A percentile compares a stretch with the other conserved stretches of the same genome.
phyloP scores from a whole-genome alignment of 1,139 yeast species.

The Sugiyamaella pinicola region DNA sequence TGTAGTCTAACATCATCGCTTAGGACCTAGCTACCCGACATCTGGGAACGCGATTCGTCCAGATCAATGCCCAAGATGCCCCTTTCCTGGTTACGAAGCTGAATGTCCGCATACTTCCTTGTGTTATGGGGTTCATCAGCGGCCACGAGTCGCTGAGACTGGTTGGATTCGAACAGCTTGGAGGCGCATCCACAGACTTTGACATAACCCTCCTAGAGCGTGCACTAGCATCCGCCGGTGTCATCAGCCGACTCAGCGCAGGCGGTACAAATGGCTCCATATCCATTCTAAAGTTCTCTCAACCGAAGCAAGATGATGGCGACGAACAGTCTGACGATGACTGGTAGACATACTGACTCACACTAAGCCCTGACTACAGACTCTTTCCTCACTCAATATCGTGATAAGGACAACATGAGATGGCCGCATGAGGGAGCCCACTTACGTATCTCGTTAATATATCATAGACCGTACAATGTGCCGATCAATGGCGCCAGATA shows the following conservation, averaged over 20 bases:
- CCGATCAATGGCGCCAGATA: too few relatives aligned
- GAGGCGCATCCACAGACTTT: constrained; percentile 46
- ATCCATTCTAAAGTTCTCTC: constrained; percentile 12
- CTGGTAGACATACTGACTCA: background rate
- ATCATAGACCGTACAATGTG: too few relatives aligned
- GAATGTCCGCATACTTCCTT: constrained; percentile 67
- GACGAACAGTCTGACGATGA: constrained; percentile 17
- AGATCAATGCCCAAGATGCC: constrained; percentile 64
- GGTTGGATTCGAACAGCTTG: constrained; percentile 68
- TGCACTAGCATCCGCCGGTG: constrained; percentile 31
- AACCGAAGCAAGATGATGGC: background rate
- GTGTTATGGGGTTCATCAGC: constrained; percentile 60
- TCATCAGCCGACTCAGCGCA: constrained; percentile 12
- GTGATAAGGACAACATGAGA: too few relatives aligned
- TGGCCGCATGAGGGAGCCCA: too few relatives aligned
- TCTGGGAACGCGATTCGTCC: constrained; percentile 55
- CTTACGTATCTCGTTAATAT: too few relatives aligned
- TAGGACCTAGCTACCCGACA: constrained; percentile 57
- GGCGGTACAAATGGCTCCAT: background rate
- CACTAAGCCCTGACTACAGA: background rate
- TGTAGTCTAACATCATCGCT: background rate
- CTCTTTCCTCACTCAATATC: background rate
- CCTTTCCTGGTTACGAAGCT: constrained; percentile 72
- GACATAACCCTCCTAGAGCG: constrained; percentile 51
- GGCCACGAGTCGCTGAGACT: constrained; percentile 62